Conservation (phyloP, 139 green algal species). For the Micromonas commoda region DNA sequence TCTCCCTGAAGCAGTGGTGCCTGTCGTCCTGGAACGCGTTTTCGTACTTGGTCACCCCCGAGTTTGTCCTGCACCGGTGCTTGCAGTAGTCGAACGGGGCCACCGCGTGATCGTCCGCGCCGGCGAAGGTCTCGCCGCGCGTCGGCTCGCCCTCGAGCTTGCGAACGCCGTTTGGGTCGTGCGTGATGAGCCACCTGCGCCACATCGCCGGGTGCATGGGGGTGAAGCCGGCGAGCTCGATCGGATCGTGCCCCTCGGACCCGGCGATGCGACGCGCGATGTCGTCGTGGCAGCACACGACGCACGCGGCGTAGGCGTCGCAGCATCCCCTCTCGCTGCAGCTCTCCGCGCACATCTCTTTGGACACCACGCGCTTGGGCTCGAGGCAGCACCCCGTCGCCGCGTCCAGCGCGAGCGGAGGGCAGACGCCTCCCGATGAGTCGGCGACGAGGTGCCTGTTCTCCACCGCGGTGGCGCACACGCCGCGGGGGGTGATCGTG, state of each 20-base stretch:
- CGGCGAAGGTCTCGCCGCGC: not conserved
- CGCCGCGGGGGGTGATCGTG: no score
- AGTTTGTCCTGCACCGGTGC: not conserved
- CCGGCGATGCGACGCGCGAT: not conserved
- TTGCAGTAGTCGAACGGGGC: not conserved
- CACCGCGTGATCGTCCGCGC: not conserved
- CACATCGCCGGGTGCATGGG: not conserved
- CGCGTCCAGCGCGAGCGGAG: not conserved
- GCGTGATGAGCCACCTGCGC: not conserved
- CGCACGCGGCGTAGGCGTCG: not conserved
- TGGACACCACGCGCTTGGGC: not conserved
- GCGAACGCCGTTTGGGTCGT: not conserved
- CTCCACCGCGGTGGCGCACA: not conserved
- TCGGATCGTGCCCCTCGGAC: not conserved
- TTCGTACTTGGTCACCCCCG: not conserved
- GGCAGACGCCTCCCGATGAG: not conserved
- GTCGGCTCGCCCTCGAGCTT: not conserved
- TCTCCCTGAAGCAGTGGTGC: not conserved
- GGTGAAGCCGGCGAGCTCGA: not conserved
- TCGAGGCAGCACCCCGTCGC: not conserved
- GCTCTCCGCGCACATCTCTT: not conserved
- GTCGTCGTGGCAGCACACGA: not conserved
- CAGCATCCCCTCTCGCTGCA: not conserved
- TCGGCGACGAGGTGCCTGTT: not conserved
- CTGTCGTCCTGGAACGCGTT: not conserved